These are phyloP conservation scores for Vigna unguiculata DNA, from an alignment of 306 rosid species.

Conservation along the genomic window DNA sequence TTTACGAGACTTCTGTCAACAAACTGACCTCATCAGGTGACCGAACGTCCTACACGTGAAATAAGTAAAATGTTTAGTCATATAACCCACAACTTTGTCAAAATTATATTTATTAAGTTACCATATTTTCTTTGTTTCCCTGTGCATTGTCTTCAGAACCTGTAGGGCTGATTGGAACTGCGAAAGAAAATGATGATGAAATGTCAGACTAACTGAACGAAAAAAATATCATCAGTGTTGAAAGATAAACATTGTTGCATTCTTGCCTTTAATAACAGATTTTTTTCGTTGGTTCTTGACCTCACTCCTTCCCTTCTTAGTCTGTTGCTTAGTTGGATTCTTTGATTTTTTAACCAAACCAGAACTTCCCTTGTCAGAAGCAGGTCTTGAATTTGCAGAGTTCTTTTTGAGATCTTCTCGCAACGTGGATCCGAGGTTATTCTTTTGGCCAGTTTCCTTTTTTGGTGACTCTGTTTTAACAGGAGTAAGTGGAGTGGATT, in stretches of 20 bases:
- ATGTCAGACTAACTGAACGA: slow-evolving; percentile 1
- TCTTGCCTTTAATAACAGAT: slow-evolving; percentile 56
- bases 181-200: slow-evolving; percentile 6
- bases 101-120: slow-evolving; percentile 31
- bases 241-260: neutral
- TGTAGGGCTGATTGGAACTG: slow-evolving; percentile 53
- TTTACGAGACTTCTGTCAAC: slow-evolving; percentile 49
- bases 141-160: slow-evolving; percentile 45
- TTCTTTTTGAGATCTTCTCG: slow-evolving; percentile 53
- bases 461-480: slow-evolving; percentile 50
- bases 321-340: slow-evolving; percentile 61
- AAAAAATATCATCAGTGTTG: neutral
- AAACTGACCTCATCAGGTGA: slow-evolving; percentile 47
- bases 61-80: slow-evolving; percentile 5
- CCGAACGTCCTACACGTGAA: slow-evolving; percentile 53
- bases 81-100: neutral
- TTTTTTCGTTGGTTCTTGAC: slow-evolving; percentile 57
- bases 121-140: slow-evolving; percentile 83
- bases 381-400: slow-evolving; percentile 54
- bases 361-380: slow-evolving; percentile 47
- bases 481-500: slow-evolving; percentile 53
- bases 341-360: slow-evolving; percentile 58
- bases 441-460: slow-evolving; percentile 54
- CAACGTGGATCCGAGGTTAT: slow-evolving; percentile 47
- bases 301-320: slow-evolving; percentile 53